Evolutionary conservation across 1,139 yeast genomes (phyloP).

Genomic region (Hemisphaericaspora xylofermentans): DNA sequence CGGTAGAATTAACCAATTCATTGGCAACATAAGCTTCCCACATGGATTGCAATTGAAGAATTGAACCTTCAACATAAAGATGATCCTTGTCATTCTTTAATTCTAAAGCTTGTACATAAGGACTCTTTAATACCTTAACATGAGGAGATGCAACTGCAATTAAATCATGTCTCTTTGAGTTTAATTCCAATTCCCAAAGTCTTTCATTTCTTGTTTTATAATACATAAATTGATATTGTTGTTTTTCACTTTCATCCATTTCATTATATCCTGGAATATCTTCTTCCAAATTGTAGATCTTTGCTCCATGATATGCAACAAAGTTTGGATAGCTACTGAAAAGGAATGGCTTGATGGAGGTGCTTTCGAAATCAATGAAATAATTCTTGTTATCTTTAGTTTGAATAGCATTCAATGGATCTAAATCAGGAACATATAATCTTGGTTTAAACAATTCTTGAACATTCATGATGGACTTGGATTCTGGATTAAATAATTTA

Average conservation of each 20-base stretch:
- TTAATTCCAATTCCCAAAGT: conserved; percentile 78
- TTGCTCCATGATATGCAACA: conserved; percentile 84
- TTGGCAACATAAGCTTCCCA: conserved; percentile 72
- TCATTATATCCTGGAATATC: conserved; percentile 72
- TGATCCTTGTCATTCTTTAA: conserved; percentile 63
- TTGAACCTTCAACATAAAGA: conserved; percentile 62
- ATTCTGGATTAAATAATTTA: conserved; percentile 49
- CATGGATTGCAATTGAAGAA: conserved; percentile 71
- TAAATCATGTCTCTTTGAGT: conserved; percentile 60
- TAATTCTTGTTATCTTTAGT: conserved; percentile 37
- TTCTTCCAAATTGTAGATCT: conserved; percentile 68
- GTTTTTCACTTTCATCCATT: conserved; percentile 69
- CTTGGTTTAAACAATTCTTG: conserved; percentile 70
- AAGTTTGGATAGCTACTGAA: conserved; percentile 78
- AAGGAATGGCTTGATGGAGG: conserved; percentile 77
- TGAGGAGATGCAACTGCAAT: conserved; percentile 81
- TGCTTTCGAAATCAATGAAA: conserved; percentile 79
- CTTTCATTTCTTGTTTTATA: conserved; percentile 89
- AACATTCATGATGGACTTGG: conserved; percentile 56
- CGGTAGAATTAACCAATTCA: conserved; percentile 50
- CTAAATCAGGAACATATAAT: conserved; percentile 77
- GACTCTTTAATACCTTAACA: conserved; percentile 62
- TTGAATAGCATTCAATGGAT: conserved; percentile 80
- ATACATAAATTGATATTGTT: conserved; percentile 81
- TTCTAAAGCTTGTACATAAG: conserved; percentile 65